Evolutionary conservation across 495 filamentous ascomycete species (phyloP).

Genomic region (Penicillium paxilli): DNA sequence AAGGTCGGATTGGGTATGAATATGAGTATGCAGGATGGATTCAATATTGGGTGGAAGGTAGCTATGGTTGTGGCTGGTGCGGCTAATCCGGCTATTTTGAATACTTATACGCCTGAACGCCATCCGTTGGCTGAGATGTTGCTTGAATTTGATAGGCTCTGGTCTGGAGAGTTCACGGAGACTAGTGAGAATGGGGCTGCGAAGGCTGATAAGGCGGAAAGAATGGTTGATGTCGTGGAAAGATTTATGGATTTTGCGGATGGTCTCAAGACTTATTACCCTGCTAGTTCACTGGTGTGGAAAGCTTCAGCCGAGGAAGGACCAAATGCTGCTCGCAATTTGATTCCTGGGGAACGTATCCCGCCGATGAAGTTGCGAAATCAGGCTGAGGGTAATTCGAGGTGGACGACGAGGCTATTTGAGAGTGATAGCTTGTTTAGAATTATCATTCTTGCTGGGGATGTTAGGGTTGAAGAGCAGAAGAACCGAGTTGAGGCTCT

Average conservation of each 20-base stretch:
- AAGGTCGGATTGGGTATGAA: constrained; percentile 91
- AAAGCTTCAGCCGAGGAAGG: constrained; percentile 19
- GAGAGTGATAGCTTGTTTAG: constrained; percentile 57
- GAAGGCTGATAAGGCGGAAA: constrained; percentile 10
- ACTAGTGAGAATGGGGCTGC: not conserved
- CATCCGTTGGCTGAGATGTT: constrained; percentile 69
- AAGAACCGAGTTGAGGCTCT: constrained; percentile 45
- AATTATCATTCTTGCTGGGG: constrained; percentile 63
- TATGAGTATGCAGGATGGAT: constrained; percentile 75
- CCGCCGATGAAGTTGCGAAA: constrained; percentile 53
- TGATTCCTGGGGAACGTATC: constrained; percentile 52
- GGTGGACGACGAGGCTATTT: constrained; percentile 46
- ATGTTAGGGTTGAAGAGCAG: constrained; percentile 46
- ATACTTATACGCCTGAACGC: constrained; percentile 72
- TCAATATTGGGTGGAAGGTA: constrained; percentile 82
- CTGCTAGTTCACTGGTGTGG: constrained; percentile 28
- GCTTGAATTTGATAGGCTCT: constrained; percentile 62
- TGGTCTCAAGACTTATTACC: constrained; percentile 38
- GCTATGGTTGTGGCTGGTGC: constrained; percentile 63
- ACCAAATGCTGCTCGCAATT: constrained; percentile 26
- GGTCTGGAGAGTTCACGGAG: constrained; percentile 23
- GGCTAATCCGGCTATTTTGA: constrained; percentile 55
- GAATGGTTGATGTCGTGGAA: constrained; percentile 30
- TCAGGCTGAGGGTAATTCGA: constrained; percentile 52
- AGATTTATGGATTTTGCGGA: constrained; percentile 35